Evolutionary conservation across 2,329 filamentous ascomycete genomes (phyloP).

Genomic region (Escovopsis sp.): DNA sequence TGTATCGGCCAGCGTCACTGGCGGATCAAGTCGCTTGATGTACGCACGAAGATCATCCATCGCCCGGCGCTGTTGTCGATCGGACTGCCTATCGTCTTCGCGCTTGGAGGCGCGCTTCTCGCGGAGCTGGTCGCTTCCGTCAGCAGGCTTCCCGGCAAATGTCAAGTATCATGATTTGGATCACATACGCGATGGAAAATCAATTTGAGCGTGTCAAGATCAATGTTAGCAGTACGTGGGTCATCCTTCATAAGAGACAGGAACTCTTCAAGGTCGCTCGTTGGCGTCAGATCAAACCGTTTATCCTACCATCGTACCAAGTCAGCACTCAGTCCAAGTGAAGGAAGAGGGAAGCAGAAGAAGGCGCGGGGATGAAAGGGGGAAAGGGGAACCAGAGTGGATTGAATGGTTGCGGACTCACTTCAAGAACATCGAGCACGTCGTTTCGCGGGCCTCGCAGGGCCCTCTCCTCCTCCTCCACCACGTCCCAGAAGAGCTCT

Average conservation of each 20-base stretch:
- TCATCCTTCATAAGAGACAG: slow-evolving; percentile 68
- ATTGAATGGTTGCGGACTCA: slow-evolving; percentile 28
- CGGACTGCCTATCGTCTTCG: slow-evolving; percentile 73
- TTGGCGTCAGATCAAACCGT: slow-evolving; percentile 76
- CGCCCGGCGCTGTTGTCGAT: slow-evolving; percentile 73
- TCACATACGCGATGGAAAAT: slow-evolving; percentile 64
- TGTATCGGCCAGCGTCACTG: slow-evolving; percentile 60
- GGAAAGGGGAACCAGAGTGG: neutral
- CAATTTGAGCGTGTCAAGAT: slow-evolving; percentile 60
- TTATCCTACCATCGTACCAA: slow-evolving; percentile 48
- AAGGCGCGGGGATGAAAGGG: too few relatives aligned
- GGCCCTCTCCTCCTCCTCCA: slow-evolving; percentile 88
- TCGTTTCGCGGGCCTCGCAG: slow-evolving; percentile 68
- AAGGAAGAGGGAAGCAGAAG: neutral
- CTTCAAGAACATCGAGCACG: slow-evolving; percentile 77
- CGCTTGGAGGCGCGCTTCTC: slow-evolving; percentile 72
- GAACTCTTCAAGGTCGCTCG: slow-evolving; percentile 84
- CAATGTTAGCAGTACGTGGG: slow-evolving; percentile 75
- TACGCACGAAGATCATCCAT: slow-evolving; percentile 71
- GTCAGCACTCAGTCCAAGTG: slow-evolving; percentile 5
- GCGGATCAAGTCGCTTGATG: slow-evolving; percentile 83
- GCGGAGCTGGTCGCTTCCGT: slow-evolving; percentile 41
- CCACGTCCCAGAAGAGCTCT: slow-evolving; percentile 88
- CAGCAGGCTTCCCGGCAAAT: neutral
- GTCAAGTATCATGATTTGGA: neutral